phyloP scores from a whole-genome alignment of 768 basidiomycete genomes.

The Podaxis pistillaris region DNA sequence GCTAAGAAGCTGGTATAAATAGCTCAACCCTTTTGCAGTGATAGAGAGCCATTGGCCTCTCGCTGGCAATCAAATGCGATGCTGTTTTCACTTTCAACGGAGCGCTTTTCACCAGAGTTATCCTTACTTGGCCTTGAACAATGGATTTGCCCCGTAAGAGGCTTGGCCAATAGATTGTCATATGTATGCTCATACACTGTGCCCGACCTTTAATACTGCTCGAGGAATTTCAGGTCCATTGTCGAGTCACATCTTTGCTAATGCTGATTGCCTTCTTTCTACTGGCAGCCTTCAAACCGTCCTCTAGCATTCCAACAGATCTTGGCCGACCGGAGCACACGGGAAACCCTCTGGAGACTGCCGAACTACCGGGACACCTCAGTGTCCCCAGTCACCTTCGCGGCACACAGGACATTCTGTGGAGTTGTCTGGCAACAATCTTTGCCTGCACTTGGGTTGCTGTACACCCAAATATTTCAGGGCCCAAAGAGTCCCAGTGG shows the following conservation, averaged over 20 bases:
- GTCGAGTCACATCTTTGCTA: not conserved
- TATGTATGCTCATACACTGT: not conserved
- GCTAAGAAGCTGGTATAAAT: too few relatives aligned
- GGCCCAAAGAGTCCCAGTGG: conserved; percentile 6
- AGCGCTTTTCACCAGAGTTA: too few relatives aligned
- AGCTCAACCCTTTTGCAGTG: too few relatives aligned
- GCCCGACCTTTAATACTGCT: not conserved
- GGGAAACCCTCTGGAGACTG: not conserved
- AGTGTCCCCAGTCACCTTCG: not conserved
- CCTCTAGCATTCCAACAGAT: not conserved
- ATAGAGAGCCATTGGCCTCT: too few relatives aligned
- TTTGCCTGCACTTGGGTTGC: conserved; percentile 23
- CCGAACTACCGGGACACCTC: not conserved
- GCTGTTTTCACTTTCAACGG: too few relatives aligned
- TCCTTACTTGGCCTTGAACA: too few relatives aligned
- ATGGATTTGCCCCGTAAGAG: too few relatives aligned
- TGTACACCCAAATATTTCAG: conserved; percentile 20
- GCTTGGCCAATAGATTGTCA: too few relatives aligned
- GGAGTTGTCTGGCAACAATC: conserved; percentile 20
- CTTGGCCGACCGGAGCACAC: not conserved
- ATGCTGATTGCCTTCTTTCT: not conserved
- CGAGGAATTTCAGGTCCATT: not conserved
- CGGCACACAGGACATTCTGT: conserved; percentile 16
- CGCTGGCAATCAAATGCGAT: too few relatives aligned
- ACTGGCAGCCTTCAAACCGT: not conserved